These are phyloP conservation scores for Nepenthes mirabilis DNA, from an alignment of 148 eudicot genomes.

Conservation along the genomic window DNA sequence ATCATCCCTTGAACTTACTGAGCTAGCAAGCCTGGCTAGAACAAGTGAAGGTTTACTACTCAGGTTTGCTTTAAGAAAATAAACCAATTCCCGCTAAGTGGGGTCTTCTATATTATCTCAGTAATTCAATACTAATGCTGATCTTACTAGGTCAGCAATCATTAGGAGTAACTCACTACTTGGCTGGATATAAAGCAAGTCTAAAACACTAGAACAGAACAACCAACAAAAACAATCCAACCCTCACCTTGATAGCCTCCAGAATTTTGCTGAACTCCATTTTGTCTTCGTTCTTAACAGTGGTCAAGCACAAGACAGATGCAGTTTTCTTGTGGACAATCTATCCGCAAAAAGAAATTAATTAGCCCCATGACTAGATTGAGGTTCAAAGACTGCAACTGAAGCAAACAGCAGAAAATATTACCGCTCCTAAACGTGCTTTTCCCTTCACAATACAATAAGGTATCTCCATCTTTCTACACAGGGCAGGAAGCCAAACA, in stretches of 20 bases:
- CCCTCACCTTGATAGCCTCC: constrained; percentile 31
- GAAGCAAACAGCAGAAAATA: neutral
- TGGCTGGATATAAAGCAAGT: neutral
- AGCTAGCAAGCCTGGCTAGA: no score
- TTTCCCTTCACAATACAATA: constrained; percentile 54
- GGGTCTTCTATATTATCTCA: no score
- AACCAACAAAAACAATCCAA: neutral
- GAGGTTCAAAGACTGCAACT: neutral
- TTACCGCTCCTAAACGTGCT: constrained; percentile 45
- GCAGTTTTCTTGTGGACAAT: constrained; percentile 32
- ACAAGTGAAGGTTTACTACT: no score
- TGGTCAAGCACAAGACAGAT: constrained; percentile 25
- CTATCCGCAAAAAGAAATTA: constrained; percentile 1
- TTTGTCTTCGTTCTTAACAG: constrained; percentile 31
- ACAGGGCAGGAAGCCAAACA: constrained; percentile 47
- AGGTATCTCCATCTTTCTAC: constrained; percentile 49
- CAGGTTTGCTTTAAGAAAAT: no score
- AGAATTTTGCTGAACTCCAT: constrained; percentile 30
- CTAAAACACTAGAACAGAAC: neutral
- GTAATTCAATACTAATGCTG: no score
- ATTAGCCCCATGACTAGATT: neutral
- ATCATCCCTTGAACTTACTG: no score
- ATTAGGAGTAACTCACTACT: neutral
- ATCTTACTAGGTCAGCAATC: no score
- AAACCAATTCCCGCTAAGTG: no score